Evolutionary conservation across 345 rosid genomes (phyloP), one percentile per base, ranked within the genome.

Genomic region (Reutealis trisperma): DNA sequence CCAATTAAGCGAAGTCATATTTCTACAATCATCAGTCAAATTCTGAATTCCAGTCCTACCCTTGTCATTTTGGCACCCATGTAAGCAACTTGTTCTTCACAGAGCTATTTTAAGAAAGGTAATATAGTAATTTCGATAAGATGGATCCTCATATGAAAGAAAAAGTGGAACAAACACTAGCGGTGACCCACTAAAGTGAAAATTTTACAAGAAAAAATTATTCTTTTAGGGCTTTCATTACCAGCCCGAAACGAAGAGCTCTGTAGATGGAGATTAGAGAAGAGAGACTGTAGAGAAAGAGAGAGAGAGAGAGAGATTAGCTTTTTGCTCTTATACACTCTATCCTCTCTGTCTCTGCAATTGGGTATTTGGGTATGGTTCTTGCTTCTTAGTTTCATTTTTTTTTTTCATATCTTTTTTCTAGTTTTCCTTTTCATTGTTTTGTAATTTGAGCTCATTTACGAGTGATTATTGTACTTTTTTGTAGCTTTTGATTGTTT

Each of bases 321-420:
- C 64, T 45, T 9, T 73, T 69, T 41, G 58, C 60, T 41, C 57
- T 24, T 60, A 14, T 22, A 66, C 24, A 63, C 41, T 9, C 18
- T 60, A 64, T 12, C 52, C 13, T 60, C 69, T 12, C 52, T 66
- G 2, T 60, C 60, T 27, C 79, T 49, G 4, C 65, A 58, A 51
- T 4, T 51, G 21, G n/a, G 13, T 51, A 8, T 52, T 49, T 76
- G 54, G 72, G 75, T 73, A 58, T 67, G 81, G 80, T 75, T 75
- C 63, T 67, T n/a, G 13, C 74, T 63, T 42, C 22, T 57, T 63
- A n/a, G 51, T 12, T n/a, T 21, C 42, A 25, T 0, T 61, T 62
- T 68, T 67, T 85, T 52, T 44, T 6, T 75, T 62, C 67, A 24
- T 54, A 73, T 71, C 59, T 51, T 67, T 67, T 25, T 49, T 55